Evolutionary conservation across 2,329 filamentous ascomycete species (phyloP).

Genomic region (Nemania sp.): DNA sequence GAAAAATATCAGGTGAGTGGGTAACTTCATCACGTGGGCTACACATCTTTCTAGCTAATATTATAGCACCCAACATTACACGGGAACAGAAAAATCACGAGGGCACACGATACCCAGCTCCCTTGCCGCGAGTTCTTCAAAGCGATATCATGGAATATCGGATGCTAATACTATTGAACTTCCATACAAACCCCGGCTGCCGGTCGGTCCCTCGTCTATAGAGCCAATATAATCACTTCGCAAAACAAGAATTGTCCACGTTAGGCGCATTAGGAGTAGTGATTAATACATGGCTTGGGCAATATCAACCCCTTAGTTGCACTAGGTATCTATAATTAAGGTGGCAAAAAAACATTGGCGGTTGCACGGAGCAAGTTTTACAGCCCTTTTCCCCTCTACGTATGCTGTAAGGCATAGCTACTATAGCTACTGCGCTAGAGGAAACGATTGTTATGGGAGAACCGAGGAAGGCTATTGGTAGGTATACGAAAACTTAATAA

Average conservation of each 20-base stretch:
- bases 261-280: neutral
- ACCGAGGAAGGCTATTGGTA: no score
- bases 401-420: no score
- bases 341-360: no score
- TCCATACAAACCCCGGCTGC: neutral
- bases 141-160: neutral
- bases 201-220: neutral
- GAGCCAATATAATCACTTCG: neutral
- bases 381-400: no score
- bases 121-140: neutral
- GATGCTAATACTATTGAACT: neutral
- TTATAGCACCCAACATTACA: neutral
- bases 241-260: neutral
- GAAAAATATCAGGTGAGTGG: neutral
- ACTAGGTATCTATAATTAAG: no score
- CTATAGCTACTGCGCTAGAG: no score
- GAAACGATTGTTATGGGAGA: no score
- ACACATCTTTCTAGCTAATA: neutral
- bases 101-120: neutral
- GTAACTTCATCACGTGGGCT: neutral
- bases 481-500: no score
- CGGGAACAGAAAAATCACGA: neutral
- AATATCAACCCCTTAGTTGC: no score
- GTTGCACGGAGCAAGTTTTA: no score
- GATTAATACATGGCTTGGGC: no score